Evolutionary conservation across 2,329 filamentous ascomycete species (phyloP).

Genomic region (Lasiodiplodia sp.): DNA sequence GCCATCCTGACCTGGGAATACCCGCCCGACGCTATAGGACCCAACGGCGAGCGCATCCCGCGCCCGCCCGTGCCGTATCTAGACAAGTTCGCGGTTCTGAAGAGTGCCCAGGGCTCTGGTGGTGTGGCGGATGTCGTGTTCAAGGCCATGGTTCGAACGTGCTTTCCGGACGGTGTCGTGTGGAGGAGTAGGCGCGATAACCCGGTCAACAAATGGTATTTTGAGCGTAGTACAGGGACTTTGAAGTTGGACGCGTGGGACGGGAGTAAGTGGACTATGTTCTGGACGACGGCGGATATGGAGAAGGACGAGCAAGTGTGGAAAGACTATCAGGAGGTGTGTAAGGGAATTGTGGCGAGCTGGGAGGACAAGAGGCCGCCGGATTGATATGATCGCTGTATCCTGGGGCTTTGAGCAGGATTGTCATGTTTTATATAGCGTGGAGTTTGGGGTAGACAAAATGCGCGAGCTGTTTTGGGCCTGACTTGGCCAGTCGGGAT

Average conservation of each 20-base stretch:
- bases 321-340: conserved; percentile 59
- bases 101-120: conserved; percentile 84
- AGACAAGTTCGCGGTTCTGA: conserved; percentile 96
- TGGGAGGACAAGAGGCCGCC: conserved; percentile 53
- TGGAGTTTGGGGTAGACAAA: background rate
- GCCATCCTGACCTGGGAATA: conserved; percentile 95
- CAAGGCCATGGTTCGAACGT: conserved; percentile 89
- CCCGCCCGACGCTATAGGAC: conserved; percentile 52
- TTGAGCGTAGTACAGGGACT: conserved; percentile 84
- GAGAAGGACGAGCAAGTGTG: conserved; percentile 46
- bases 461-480: background rate
- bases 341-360: conserved; percentile 56
- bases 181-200: conserved; percentile 92
- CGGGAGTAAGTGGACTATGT: conserved; percentile 94
- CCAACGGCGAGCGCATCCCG: conserved; percentile 59
- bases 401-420: background rate
- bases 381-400: conserved; percentile 23
- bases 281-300: conserved; percentile 83
- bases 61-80: conserved; percentile 82
- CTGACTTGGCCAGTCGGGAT: background rate
- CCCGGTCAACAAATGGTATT: conserved; percentile 99
- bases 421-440: background rate
- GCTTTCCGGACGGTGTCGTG: conserved; percentile 87
- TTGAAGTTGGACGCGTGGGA: conserved; percentile 69
- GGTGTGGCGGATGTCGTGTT: conserved; percentile 97